phyloP scores from a whole-genome alignment of 2,329 filamentous ascomycete genomes.

The Fusarium protoensiforme region DNA sequence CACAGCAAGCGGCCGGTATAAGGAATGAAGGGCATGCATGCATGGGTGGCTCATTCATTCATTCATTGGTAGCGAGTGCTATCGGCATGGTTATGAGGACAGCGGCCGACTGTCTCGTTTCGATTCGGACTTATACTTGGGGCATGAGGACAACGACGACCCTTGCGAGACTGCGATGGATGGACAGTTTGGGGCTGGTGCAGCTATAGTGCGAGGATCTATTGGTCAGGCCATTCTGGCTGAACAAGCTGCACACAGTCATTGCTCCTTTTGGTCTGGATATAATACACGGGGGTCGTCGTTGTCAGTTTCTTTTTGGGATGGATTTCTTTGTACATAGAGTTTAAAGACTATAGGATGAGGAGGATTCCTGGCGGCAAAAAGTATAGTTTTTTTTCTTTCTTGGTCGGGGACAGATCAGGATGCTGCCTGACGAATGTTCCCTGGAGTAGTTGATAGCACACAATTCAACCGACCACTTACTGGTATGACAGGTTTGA shows the following conservation, averaged over 20 bases:
- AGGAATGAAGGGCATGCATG: conserved; percentile 4
- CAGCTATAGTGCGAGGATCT: conserved; percentile 1
- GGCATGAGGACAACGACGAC: conserved; percentile 32
- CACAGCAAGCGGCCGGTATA: conserved; percentile 16
- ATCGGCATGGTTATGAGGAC: conserved; percentile 34
- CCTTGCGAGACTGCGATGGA: conserved; percentile 3
- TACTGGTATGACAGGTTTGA: conserved; percentile 6
- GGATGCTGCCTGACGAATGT: conserved; percentile 6
- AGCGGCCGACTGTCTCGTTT: conserved; percentile 35
- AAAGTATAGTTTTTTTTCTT: conserved; percentile 31
- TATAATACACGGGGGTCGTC: conserved; percentile 35
- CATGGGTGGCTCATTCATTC: background rate
- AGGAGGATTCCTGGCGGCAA: conserved; percentile 7
- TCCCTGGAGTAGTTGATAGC: conserved; percentile 22
- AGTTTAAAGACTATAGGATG: conserved; percentile 26
- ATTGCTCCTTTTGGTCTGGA: conserved; percentile 30
- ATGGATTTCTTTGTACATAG: conserved; percentile 37
- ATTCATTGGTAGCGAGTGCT: conserved; percentile 23
- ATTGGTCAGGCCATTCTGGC: background rate
- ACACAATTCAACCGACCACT: conserved; percentile 13
- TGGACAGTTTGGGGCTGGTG: background rate
- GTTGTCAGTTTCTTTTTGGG: conserved; percentile 28
- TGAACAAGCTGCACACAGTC: conserved; percentile 9
- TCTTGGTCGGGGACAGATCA: conserved; percentile 8
- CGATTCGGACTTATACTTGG: conserved; percentile 31